Base-by-base conservation (phyloP, 2,329 filamentous ascomycete species). In the Capronia coronata region DNA sequence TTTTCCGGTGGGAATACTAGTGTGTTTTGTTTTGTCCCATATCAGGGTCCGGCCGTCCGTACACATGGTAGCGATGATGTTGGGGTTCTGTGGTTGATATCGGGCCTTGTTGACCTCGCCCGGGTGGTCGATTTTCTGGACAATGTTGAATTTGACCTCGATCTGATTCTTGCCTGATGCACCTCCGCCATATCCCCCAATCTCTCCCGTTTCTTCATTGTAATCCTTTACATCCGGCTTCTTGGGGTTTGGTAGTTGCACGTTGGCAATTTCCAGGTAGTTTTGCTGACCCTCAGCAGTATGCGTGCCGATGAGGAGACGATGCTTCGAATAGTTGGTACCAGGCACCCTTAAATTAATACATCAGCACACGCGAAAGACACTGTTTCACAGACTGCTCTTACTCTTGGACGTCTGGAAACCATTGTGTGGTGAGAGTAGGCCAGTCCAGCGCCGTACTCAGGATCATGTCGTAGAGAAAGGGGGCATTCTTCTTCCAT, bases 401-500 rank as follows among this genome's bases (percentile, higher is more conserved):
- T 59, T 68, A 80, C 74, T 86, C 82, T 75, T 91, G 88, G 61
- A 91, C 86, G 68, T 98, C 93, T 18, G 94, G 93, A 61, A 98
- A 86, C 94, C 94, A 98, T 73, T 98, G 93, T 1, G 90, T 90
- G 21, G 93, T 97, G 55, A 98, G 79, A 2, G 93, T 96, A 11
- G 93, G 93, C 93, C 93, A 98, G 65, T 95, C 90, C 50, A 98
- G 75, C 34, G 94, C 94, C 58, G 88, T 94, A 63, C 89, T 90
- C 57, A 97, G 77, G 59, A 98, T 93, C 82, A 96, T 87, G 68
- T 98, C 93, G 69, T 98, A 98, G 62, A 98, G 84, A 65, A 97
- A 97, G 2, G 93, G 90, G 58, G 87, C 88, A 71, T 98, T 98
- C 76, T 98, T 98, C 78, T 98, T 98, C 93, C 93, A 98, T 59